phyloP scores from a whole-genome alignment of 768 basidiomycete genomes.

The Terana coerulea region DNA sequence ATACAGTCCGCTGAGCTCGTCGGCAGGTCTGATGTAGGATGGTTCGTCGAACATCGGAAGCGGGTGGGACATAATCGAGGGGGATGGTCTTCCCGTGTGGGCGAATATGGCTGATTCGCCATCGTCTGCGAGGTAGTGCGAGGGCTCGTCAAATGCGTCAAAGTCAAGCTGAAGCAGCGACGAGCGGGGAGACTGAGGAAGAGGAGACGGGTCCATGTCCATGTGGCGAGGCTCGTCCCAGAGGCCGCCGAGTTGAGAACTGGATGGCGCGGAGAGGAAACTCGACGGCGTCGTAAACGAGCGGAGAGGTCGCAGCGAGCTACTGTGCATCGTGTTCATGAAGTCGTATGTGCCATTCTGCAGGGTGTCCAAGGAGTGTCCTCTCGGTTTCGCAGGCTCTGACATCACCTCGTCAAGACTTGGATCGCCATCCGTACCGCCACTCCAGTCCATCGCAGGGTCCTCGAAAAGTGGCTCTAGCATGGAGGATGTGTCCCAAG shows the following conservation, averaged over 20 bases:
- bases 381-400: neutral
- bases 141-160: neutral
- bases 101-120: neutral
- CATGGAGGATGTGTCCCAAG: neutral
- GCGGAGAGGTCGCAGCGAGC: neutral
- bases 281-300: slow-evolving; percentile 3
- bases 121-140: neutral
- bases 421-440: neutral
- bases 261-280: neutral
- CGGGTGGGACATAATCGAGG: neutral
- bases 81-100: neutral
- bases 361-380: slow-evolving; percentile 7
- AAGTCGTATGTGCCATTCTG: neutral
- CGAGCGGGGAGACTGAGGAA: slow-evolving; percentile 1
- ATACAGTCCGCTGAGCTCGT: neutral
- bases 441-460: slow-evolving; percentile 5
- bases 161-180: neutral
- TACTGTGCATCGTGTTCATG: neutral
- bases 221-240: slow-evolving; percentile 5
- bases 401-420: neutral
- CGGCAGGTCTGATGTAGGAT: neutral
- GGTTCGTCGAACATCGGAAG: neutral
- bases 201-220: slow-evolving; percentile 1
- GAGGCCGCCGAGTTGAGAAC: neutral
- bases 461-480: slow-evolving; percentile 3